Conservation (phyloP, 306 rosid genomes). For the Prunus campanulata region DNA sequence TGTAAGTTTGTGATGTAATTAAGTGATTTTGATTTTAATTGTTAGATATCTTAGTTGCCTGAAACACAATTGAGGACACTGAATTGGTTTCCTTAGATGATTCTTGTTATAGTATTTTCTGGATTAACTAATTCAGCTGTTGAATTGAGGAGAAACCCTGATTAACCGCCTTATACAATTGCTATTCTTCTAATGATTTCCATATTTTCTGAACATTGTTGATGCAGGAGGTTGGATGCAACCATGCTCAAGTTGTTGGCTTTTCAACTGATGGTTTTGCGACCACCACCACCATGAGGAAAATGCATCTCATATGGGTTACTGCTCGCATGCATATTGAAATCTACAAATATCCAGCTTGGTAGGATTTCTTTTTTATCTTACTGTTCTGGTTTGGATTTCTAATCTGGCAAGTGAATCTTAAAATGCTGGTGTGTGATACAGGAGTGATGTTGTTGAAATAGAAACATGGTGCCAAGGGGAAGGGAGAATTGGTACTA, state of each 20-base stretch:
- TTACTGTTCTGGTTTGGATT: slow-evolving; percentile 7
- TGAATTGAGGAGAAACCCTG: neutral
- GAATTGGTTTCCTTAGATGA: neutral
- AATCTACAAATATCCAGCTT: slow-evolving; percentile 93
- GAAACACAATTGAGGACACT: neutral
- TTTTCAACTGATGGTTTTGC: slow-evolving; percentile 95
- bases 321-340: slow-evolving; percentile 99
- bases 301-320: slow-evolving; percentile 93
- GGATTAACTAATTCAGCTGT: neutral
- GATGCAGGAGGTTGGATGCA: slow-evolving; percentile 91
- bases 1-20: neutral
- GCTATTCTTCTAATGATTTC: neutral
- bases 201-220: slow-evolving; percentile 15
- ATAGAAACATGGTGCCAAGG: slow-evolving; percentile 95
- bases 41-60: neutral
- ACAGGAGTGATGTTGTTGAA: slow-evolving; percentile 96
- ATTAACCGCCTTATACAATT: neutral
- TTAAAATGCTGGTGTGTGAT: slow-evolving; percentile 17
- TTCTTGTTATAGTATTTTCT: neutral
- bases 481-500: slow-evolving; percentile 89
- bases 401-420: slow-evolving; percentile 2
- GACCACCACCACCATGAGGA: slow-evolving; percentile 91
- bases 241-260: slow-evolving; percentile 97
- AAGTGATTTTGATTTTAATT: neutral
- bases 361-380: slow-evolving; percentile 44